These are phyloP conservation scores for Clavispora asparagi DNA, from an alignment of 805 yeast genomes.

Conservation along the genomic window DNA sequence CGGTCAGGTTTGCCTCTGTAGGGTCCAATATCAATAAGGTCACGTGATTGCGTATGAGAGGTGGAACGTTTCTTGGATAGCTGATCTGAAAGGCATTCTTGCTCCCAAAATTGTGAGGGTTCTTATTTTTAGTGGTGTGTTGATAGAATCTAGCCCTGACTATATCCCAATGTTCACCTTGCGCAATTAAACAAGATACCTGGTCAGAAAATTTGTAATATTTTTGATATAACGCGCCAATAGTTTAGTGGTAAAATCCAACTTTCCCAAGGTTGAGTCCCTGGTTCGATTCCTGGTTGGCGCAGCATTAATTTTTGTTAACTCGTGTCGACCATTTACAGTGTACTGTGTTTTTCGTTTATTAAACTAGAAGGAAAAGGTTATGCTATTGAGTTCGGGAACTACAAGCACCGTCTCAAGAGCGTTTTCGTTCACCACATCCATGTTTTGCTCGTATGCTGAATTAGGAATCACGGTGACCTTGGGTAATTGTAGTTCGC, in stretches of 20 bases:
- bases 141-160: background rate
- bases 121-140: background rate
- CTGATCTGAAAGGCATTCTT: no score
- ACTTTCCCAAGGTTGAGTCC: slow-evolving; percentile 15
- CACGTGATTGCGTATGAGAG: background rate
- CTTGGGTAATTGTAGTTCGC: slow-evolving; percentile 65
- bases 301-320: slow-evolving; percentile 2
- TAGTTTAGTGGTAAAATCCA: slow-evolving; percentile 15
- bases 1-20: no score
- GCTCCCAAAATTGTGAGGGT: no score
- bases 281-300: slow-evolving; percentile 17
- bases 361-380: slow-evolving; percentile 45
- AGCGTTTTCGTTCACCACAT: slow-evolving; percentile 62
- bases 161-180: no score
- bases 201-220: no score
- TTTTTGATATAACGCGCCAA: slow-evolving; percentile 5
- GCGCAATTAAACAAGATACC: no score
- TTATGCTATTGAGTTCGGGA: slow-evolving; percentile 59
- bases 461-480: slow-evolving; percentile 36
- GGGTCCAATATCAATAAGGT: background rate
- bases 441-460: slow-evolving; percentile 38
- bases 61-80: no score
- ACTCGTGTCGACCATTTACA: background rate
- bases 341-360: background rate
- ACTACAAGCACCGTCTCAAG: slow-evolving; percentile 66